Evolutionary conservation across 768 basidiomycete genomes (phyloP).

Genomic region (Rhodosporidiobolus odoratus): DNA sequence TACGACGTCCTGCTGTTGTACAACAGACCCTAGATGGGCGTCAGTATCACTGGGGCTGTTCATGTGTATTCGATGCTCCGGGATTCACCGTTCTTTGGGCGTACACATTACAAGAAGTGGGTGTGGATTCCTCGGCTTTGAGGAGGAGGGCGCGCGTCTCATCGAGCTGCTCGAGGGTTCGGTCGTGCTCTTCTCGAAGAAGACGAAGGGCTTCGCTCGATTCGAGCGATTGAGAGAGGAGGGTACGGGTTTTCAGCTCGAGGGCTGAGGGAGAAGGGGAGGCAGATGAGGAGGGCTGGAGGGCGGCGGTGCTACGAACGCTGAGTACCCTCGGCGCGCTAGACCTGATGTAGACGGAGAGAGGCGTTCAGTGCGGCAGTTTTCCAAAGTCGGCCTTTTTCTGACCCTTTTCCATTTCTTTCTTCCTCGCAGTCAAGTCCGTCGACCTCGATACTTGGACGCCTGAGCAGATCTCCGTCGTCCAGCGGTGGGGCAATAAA

Average conservation of each 20-base stretch:
- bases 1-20: too few relatives aligned
- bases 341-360: too few relatives aligned
- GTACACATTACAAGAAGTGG: slow-evolving; percentile 84
- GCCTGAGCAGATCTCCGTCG: slow-evolving; percentile 84
- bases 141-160: slow-evolving; percentile 33
- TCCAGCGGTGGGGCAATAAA: slow-evolving; percentile 91
- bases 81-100: slow-evolving; percentile 95
- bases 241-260: slow-evolving; percentile 1
- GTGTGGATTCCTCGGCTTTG: slow-evolving; percentile 42
- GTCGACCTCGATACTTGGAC: slow-evolving; percentile 98
- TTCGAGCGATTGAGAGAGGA: slow-evolving; percentile 24
- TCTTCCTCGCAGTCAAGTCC: slow-evolving; percentile 65
- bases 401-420: neutral
- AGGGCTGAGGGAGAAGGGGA: too few relatives aligned
- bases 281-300: too few relatives aligned
- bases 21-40: slow-evolving; percentile 92
- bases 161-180: neutral
- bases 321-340: too few relatives aligned
- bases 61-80: slow-evolving; percentile 93
- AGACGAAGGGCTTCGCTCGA: slow-evolving; percentile 36
- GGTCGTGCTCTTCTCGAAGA: slow-evolving; percentile 12
- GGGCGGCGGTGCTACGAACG: too few relatives aligned
- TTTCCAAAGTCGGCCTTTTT: too few relatives aligned
- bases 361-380: too few relatives aligned
- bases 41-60: slow-evolving; percentile 97